Evolutionary conservation across 129 eudicot species (phyloP).

Genomic region (Chrysanthemum makinoi): DNA sequence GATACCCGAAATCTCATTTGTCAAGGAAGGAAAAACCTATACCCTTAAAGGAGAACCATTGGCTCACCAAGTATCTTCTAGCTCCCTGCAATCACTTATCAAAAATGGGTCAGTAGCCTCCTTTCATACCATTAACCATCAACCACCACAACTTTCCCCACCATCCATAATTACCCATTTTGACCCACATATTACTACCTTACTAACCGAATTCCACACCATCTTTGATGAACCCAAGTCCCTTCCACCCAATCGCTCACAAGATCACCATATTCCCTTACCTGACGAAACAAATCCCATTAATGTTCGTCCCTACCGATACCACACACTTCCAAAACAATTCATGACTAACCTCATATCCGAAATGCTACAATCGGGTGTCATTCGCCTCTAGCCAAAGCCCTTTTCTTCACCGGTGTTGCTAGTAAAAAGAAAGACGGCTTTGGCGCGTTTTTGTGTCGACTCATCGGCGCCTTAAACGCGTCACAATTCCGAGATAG

Average conservation of each 20-base stretch:
- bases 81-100: not conserved
- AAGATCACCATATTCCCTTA: no score
- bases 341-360: not conserved
- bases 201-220: not conserved
- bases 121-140: not conserved
- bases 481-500: no score
- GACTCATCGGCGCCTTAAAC: no score
- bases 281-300: not conserved
- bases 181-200: not conserved
- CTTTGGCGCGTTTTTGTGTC: no score
- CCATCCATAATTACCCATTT: no score
- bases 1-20: not conserved
- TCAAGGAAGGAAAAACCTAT: not conserved
- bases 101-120: not conserved
- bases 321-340: constrained; percentile 2
- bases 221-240: not conserved
- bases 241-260: no score
- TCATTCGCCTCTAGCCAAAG: not conserved
- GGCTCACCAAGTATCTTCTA: not conserved
- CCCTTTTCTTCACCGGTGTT: no score
- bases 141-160: not conserved
- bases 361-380: not conserved
- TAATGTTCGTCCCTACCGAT: not conserved
- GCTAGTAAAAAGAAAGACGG: no score
- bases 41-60: not conserved